Evolutionary conservation across 805 yeast species (phyloP), one percentile per base, ranked within the genome.

Genomic region (Lachancea sp.): DNA sequence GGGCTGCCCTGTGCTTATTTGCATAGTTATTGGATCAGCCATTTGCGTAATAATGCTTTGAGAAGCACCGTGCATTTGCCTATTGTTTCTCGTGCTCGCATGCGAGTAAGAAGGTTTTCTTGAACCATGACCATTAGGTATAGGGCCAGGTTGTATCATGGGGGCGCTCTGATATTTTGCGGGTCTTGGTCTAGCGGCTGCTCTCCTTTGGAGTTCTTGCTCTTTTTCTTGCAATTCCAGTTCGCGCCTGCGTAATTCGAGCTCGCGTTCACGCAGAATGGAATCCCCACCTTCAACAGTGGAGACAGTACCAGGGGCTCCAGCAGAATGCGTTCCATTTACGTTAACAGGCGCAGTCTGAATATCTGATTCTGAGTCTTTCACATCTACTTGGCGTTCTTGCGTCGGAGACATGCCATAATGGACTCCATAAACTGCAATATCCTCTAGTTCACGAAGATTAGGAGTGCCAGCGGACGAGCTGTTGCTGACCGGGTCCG

Each of bases 161-260:
- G 38, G 42, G 10, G 34, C 42, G 15, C 32, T 40, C 31, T 35
- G 38, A 12, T 34, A 31, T 19, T 43, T 43, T 3, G 25, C 20
- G 9, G 46, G 42, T 27, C 46, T 38, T 3, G 42, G 38, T 22
- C 35, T 37, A 15, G 38, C 19, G 1, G 54, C 54, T 4, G 64
- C 54, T 25, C 56, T 53, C 48, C 54, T 62, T 52, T 60, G 61
- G 7, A 59, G 51, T 25, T 60, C 63, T 25, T 60, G 38, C 49
- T 65, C 67, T 9, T 62, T 55, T 47, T 65, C 68, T 54, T 63
- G 64, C 49, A 65, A 48, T 22, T 62, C 62, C 38, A 65, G 42
- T 46, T 65, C 69, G 44, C 57, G 62, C 32, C 53, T 56, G 32
- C 62, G 60, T 20, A 65, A 45, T 37, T 63, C 67, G 32, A 65